Conservation (phyloP, 75 land plant species). For the Pinus taeda region DNA sequence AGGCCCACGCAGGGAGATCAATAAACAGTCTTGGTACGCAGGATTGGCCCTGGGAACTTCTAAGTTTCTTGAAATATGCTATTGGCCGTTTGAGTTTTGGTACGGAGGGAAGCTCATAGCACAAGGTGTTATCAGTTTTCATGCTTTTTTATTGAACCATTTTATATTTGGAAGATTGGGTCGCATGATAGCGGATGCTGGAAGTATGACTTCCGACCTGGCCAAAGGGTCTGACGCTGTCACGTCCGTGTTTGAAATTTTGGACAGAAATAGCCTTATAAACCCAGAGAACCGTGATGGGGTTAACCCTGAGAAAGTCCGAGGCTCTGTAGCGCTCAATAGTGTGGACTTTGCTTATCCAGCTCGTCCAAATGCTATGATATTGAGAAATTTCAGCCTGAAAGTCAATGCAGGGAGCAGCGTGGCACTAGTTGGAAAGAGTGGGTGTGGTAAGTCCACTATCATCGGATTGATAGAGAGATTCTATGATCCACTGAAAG, state of each 20-base stretch:
- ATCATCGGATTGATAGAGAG: slow-evolving; percentile 27
- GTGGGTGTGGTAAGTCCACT: slow-evolving; percentile 24
- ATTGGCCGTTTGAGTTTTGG: slow-evolving; percentile 77
- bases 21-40: slow-evolving; percentile 54
- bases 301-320: slow-evolving; percentile 2
- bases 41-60: slow-evolving; percentile 63
- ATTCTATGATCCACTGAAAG: slow-evolving; percentile 32
- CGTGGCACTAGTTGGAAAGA: background rate
- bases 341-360: slow-evolving; percentile 35
- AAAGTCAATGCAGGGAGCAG: slow-evolving; percentile 22
- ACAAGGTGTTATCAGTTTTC: slow-evolving; percentile 34
- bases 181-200: slow-evolving; percentile 77
- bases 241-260: slow-evolving; percentile 57
- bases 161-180: slow-evolving; percentile 76
- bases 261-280: slow-evolving; percentile 14
- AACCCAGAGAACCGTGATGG: slow-evolving; percentile 17
- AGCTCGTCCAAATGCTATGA: slow-evolving; percentile 17
- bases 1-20: slow-evolving; percentile 34
- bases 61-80: slow-evolving; percentile 37
- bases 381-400: slow-evolving; percentile 19
- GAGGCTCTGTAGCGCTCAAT: slow-evolving; percentile 19
- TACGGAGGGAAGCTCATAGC: slow-evolving; percentile 65
- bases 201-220: slow-evolving; percentile 72
- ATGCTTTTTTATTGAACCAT: slow-evolving; percentile 59
- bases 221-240: slow-evolving; percentile 59